A percentile compares a stretch with the other conserved stretches of the same genome.
Conservation (phyloP, 116 monocot species). For the Posidonia oceanica region DNA sequence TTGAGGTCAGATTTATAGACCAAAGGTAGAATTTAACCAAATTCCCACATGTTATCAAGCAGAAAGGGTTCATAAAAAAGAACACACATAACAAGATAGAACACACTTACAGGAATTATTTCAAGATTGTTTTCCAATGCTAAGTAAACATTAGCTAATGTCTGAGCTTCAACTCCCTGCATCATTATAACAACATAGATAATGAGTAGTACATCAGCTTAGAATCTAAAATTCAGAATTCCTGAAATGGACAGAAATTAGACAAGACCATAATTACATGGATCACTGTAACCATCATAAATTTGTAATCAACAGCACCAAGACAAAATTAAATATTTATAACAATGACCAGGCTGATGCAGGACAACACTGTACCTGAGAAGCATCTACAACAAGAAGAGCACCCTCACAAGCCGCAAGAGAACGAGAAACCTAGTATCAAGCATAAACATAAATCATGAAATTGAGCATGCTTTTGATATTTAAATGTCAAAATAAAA, state of each 20-base stretch:
- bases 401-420: constrained; percentile 99
- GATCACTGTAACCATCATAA: background rate
- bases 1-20: too few relatives aligned
- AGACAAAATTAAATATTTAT: background rate
- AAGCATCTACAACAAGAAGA: constrained; percentile 96
- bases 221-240: background rate
- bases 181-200: constrained; percentile 4
- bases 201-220: background rate
- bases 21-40: too few relatives aligned
- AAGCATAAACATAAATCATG: background rate
- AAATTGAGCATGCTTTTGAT: background rate
- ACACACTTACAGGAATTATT: constrained; percentile 74
- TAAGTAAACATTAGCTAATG: constrained; percentile 96
- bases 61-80: background rate
- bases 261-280: too few relatives aligned
- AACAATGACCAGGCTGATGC: background rate
- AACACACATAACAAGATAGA: background rate
- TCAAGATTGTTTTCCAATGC: constrained; percentile 94
- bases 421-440: constrained; percentile 83
- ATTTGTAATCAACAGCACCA: background rate
- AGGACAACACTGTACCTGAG: constrained; percentile 47
- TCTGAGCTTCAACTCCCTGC: constrained; percentile 98
- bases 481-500: too few relatives aligned
- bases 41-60: background rate
- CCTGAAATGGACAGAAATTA: too few relatives aligned